These are phyloP conservation scores for Spathaspora sp. DNA, from an alignment of 1,139 yeast species.

Conservation along the genomic window DNA sequence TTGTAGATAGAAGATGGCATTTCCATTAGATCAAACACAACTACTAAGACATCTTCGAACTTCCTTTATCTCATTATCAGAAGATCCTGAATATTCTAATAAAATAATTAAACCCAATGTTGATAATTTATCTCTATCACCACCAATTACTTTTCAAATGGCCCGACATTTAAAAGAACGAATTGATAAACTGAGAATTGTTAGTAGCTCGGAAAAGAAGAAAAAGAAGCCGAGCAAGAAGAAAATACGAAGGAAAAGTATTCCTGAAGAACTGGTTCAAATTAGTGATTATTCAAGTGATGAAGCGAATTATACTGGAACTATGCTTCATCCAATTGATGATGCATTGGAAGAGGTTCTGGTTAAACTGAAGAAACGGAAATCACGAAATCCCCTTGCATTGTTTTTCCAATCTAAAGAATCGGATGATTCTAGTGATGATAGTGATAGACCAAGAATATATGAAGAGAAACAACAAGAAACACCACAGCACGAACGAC, in stretches of 20 bases:
- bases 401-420: conserved; percentile 20
- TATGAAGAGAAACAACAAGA: background rate
- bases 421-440: background rate
- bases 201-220: background rate
- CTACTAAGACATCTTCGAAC: conserved; percentile 33
- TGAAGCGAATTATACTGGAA: conserved; percentile 6
- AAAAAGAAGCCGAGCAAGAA: conserved; percentile 1
- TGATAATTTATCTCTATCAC: conserved; percentile 24
- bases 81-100: conserved; percentile 25
- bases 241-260: background rate
- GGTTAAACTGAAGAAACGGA: conserved; percentile 7
- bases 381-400: conserved; percentile 17
- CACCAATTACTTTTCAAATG: conserved; percentile 35
- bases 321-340: conserved; percentile 4
- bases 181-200: conserved; percentile 5
- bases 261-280: conserved; percentile 3
- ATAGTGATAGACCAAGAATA: background rate
- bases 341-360: conserved; percentile 4
- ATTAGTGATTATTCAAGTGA: conserved; percentile 3
- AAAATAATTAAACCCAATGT: conserved; percentile 20
- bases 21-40: conserved; percentile 33
- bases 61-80: conserved; percentile 27
- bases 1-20: conserved; percentile 28
- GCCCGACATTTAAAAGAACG: conserved; percentile 22
- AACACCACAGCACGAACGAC: background rate